phyloP scores from a whole-genome alignment of 2,329 filamentous ascomycete genomes.

The Capronia americana region DNA sequence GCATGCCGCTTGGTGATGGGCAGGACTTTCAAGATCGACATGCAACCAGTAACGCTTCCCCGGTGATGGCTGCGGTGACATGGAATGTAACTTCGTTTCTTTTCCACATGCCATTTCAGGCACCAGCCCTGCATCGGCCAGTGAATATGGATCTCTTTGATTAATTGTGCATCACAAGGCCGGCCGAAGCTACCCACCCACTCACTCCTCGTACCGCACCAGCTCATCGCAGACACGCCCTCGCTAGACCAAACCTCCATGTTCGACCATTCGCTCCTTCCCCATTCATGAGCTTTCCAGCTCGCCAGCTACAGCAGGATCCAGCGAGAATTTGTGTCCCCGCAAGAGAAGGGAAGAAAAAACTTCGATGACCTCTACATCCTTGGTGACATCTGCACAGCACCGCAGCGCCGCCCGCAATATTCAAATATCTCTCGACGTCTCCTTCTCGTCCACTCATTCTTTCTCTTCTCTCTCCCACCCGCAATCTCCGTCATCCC shows the following conservation, averaged over 20 bases:
- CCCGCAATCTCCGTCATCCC: constrained; percentile 4
- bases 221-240: not conserved
- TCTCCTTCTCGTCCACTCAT: constrained; percentile 14
- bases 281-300: constrained; percentile 20
- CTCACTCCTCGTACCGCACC: not conserved
- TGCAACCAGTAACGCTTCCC: not conserved
- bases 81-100: constrained; percentile 20
- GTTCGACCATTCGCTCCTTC: constrained; percentile 13
- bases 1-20: constrained; percentile 5
- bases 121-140: not conserved
- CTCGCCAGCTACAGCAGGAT: constrained; percentile 5
- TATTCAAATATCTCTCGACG: constrained; percentile 21
- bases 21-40: constrained; percentile 5
- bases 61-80: not conserved
- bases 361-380: constrained; percentile 15
- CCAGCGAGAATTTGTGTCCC: constrained; percentile 1
- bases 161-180: constrained; percentile 13
- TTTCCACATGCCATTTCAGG: constrained; percentile 21
- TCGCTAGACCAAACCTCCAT: not conserved
- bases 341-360: constrained; percentile 1
- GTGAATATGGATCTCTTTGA: constrained; percentile 13
- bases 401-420: constrained; percentile 8
- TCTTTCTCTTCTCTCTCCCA: constrained; percentile 15
- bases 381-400: constrained; percentile 4
- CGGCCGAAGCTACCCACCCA: constrained; percentile 1